Percentiles rank a stretch among this genome's conserved stretches.
Conservation (phyloP, 345 rosid species). For the Theobroma cacao region DNA sequence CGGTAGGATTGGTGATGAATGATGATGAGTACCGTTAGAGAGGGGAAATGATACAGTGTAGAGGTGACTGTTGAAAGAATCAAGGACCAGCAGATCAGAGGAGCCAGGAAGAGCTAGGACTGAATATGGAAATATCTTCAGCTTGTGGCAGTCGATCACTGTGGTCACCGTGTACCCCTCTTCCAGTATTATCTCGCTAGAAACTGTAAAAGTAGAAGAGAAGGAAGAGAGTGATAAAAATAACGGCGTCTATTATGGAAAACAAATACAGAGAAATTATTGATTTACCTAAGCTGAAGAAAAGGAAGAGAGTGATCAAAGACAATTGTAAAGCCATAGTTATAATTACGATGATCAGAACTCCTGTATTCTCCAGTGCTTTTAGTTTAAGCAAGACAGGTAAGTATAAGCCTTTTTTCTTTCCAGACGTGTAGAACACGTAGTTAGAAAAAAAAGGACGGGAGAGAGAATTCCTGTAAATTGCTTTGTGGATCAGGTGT, state of each 20-base stretch:
- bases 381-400: too few species aligned
- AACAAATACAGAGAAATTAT: not conserved
- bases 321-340: constrained; percentile 15
- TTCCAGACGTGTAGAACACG: too few species aligned
- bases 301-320: not conserved
- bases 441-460: too few species aligned
- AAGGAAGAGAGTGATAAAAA: not conserved
- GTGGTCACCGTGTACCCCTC: constrained; percentile 65
- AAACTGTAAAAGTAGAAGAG: constrained; percentile 21
- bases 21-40: constrained; percentile 36
- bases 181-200: constrained; percentile 40
- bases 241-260: not conserved
- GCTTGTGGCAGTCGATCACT: constrained; percentile 46
- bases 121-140: constrained; percentile 42
- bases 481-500: too few species aligned
- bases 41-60: constrained; percentile 52
- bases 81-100: constrained; percentile 52
- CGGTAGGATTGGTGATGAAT: too few species aligned
- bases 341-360: not conserved
- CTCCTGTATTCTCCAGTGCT: too few species aligned
- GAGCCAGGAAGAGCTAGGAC: constrained; percentile 45
- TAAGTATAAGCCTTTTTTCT: too few species aligned
- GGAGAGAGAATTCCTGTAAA: too few species aligned
- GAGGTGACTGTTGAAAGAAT: constrained; percentile 37
- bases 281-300: not conserved